Conservation (phyloP, 176 grass and related monocot species). For the Puya raimondii region DNA sequence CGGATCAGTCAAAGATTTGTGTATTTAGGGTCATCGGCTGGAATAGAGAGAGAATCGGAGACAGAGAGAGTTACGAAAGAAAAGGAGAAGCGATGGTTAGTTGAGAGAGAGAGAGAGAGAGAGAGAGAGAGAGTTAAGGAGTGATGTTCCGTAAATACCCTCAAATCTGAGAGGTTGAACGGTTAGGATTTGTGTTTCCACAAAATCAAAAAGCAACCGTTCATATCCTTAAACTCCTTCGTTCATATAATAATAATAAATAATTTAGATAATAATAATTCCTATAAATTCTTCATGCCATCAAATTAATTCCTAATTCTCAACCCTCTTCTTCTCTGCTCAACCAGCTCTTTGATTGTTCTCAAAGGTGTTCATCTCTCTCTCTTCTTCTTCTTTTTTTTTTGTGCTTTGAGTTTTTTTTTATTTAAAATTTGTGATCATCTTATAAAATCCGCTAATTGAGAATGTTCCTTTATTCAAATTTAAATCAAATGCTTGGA, state of each 20-base stretch:
- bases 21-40: too few species aligned
- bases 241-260: too few species aligned
- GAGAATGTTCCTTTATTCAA: not conserved
- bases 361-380: not conserved
- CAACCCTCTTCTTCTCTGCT: not conserved
- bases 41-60: too few species aligned
- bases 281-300: too few species aligned
- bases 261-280: too few species aligned
- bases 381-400: not conserved
- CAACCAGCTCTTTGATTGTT: not conserved
- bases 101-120: not conserved
- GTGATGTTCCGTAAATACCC: not conserved
- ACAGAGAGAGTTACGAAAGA: too few species aligned
- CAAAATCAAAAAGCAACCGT: not conserved
- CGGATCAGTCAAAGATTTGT: too few species aligned
- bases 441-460: not conserved
- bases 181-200: not conserved
- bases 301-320: not conserved
- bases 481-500: not conserved
- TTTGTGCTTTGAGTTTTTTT: not conserved
- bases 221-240: too few species aligned
- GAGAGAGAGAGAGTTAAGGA: slow-evolving; percentile 18
- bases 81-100: not conserved
- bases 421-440: not conserved
- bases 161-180: not conserved